A percentile compares a stretch with the other conserved stretches of the same genome.
phyloP scores from a whole-genome alignment of 768 basidiomycete genomes.

The Ephemerocybe angulata region DNA sequence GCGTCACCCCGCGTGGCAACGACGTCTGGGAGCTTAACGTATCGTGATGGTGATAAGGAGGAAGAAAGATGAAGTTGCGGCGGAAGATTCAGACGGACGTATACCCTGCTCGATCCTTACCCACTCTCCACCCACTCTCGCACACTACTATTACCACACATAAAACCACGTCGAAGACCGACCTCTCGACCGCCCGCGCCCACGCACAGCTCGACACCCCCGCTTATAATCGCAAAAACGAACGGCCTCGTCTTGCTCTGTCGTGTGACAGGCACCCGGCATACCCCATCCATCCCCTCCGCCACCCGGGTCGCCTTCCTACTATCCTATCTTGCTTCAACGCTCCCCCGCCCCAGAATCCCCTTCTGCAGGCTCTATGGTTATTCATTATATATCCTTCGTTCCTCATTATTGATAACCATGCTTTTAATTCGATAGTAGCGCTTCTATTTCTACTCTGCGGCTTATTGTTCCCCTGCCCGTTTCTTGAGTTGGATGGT shows the following conservation, averaged over 20 bases:
- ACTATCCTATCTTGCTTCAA: background rate
- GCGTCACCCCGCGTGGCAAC: slow-evolving; percentile 36
- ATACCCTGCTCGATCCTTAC: too few relatives aligned
- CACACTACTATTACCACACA: background rate
- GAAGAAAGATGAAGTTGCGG: too few relatives aligned
- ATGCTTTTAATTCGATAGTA: background rate
- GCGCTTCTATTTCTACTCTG: background rate
- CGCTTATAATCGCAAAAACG: background rate
- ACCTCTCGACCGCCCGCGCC: background rate
- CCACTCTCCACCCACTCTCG: background rate
- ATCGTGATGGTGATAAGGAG: slow-evolving; percentile 13
- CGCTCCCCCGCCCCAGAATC: background rate
- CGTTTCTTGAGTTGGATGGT: background rate
- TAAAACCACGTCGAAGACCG: background rate
- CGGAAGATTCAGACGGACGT: too few relatives aligned
- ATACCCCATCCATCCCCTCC: too few relatives aligned
- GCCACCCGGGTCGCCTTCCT: too few relatives aligned
- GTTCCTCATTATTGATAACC: background rate
- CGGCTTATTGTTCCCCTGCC: background rate
- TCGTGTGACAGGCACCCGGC: background rate
- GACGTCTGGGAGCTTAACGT: slow-evolving; percentile 45
- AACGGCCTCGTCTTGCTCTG: too few relatives aligned
- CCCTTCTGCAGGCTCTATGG: background rate
- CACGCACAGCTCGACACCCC: background rate
- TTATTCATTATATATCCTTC: background rate